These are phyloP conservation scores for Gyrodon lividus DNA, from an alignment of 768 basidiomycete species.

Conservation along the genomic window DNA sequence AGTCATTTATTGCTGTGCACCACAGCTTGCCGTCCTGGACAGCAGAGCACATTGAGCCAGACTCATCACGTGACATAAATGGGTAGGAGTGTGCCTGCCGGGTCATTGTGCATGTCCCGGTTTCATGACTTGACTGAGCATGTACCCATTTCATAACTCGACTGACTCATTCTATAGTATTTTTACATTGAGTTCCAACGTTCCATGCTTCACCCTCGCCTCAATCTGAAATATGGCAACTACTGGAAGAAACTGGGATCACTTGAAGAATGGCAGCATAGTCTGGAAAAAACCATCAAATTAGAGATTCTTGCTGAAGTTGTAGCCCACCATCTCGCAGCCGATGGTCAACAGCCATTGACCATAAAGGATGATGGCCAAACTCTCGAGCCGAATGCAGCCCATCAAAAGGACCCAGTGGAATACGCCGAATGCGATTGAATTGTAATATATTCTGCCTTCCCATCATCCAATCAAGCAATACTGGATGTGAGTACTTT, in stretches of 20 bases:
- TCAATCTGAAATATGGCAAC: background rate
- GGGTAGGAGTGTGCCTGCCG: no score
- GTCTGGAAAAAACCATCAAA: background rate
- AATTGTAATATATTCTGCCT: constrained; percentile 13
- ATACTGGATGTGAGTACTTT: constrained; percentile 9
- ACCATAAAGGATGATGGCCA: background rate
- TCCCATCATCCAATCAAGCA: constrained; percentile 1
- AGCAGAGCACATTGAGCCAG: no score
- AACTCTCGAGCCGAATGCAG: background rate
- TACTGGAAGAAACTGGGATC: background rate
- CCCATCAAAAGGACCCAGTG: no score
- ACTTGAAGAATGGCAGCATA: background rate
- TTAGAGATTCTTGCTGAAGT: constrained; percentile 4
- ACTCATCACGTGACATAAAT: no score
- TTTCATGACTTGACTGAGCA: no score
- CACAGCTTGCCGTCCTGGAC: no score
- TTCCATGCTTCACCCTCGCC: background rate
- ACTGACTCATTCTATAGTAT: constrained; percentile 6
- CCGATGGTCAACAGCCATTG: background rate
- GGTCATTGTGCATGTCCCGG: no score
- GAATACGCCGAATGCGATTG: constrained; percentile 1
- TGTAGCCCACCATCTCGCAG: background rate
- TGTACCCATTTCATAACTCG: no score
- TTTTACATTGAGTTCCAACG: constrained; percentile 16
- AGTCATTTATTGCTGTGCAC: no score